Evolutionary conservation across 2,329 filamentous ascomycete species (phyloP).

Genomic region (Tolypocladium tropicale): DNA sequence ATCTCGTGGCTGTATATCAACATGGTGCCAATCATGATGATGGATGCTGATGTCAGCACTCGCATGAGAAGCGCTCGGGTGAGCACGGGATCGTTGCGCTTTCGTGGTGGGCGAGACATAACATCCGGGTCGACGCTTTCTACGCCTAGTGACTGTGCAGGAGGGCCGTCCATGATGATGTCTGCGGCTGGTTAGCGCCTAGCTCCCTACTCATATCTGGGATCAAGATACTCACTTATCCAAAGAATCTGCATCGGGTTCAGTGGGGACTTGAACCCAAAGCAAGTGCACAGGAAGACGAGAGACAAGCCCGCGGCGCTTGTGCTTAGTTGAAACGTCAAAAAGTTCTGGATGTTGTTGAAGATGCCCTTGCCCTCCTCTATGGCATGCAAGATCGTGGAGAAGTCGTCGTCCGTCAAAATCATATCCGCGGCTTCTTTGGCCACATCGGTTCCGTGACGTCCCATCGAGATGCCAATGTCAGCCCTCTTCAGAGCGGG

Average conservation of each 20-base stretch:
- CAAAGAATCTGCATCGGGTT: conserved; percentile 99
- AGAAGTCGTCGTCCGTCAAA: conserved; percentile 79
- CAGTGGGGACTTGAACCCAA: conserved; percentile 89
- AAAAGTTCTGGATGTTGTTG: conserved; percentile 98
- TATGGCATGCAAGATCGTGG: conserved; percentile 86
- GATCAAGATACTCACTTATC: conserved; percentile 68
- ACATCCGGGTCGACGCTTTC: conserved; percentile 91
- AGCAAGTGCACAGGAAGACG: conserved; percentile 82
- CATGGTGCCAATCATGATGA: conserved; percentile 91
- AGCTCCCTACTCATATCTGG: too few species aligned
- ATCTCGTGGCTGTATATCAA: conserved; percentile 88
- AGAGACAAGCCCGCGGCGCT: conserved; percentile 87
- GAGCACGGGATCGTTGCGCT: conserved; percentile 82
- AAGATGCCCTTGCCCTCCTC: conserved; percentile 99
- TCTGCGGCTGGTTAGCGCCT: conserved; percentile 42
- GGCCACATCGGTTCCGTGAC: conserved; percentile 88
- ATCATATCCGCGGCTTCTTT: conserved; percentile 97
- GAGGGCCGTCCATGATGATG: conserved; percentile 98
- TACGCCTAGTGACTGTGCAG: conserved; percentile 91
- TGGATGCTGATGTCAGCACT: conserved; percentile 73
- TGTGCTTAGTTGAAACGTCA: conserved; percentile 96
- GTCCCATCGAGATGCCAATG: conserved; percentile 95
- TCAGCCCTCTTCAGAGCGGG: conserved; percentile 94
- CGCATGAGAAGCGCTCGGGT: conserved; percentile 72
- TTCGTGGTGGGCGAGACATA: conserved; percentile 79